Base-by-base conservation (phyloP, 345 rosid genomes). In the Zanthoxylum bungeanum region DNA sequence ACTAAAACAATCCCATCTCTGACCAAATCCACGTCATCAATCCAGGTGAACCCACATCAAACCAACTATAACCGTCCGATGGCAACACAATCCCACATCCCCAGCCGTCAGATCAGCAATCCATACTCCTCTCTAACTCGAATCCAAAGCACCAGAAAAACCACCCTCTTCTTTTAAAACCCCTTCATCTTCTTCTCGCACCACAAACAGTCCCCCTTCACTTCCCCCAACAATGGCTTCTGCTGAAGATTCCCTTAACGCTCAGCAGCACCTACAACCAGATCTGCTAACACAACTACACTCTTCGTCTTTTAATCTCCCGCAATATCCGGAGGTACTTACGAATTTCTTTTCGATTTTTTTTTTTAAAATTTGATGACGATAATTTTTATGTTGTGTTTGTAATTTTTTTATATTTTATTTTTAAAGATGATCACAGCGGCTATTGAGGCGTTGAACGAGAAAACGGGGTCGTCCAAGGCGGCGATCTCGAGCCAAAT, bases 361-460 rank as follows among this genome's bases (percentile, higher is more conserved):
- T 5, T 37, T 11, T 10, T 36, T 10, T 37, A 14, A 27, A 63
- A 55, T 66, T 37, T 68, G 52, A 16, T 17, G 0, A 3, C n/a
- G n/a, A n/a, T n/a, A n/a, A n/a, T n/a, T n/a, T n/a, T n/a, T n/a
- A n/a, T n/a, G 12, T 50, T n/a, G n/a, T n/a, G n/a, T n/a, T n/a
- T n/a, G n/a, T n/a, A n/a, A n/a, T n/a, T n/a, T n/a, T n/a, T n/a
- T n/a, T n/a, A n/a, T n/a, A n/a, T n/a, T n/a, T n/a, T n/a, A n/a
- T n/a, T n/a, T n/a, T n/a, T n/a, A n/a, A n/a, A 91, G 98, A 73
- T 91, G 93, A 88, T 93, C 40, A 78, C 88, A 83, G 87, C 77
- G 25, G 97, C 98, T n/a, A 85, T 93, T 17, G 94, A 89, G 70
- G 85, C 86, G 0, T 51, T 82, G 58, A 58, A 80, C 73, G 91